phyloP scores from a whole-genome alignment of 306 rosid genomes.

The Astragalus glycyphyllos region DNA sequence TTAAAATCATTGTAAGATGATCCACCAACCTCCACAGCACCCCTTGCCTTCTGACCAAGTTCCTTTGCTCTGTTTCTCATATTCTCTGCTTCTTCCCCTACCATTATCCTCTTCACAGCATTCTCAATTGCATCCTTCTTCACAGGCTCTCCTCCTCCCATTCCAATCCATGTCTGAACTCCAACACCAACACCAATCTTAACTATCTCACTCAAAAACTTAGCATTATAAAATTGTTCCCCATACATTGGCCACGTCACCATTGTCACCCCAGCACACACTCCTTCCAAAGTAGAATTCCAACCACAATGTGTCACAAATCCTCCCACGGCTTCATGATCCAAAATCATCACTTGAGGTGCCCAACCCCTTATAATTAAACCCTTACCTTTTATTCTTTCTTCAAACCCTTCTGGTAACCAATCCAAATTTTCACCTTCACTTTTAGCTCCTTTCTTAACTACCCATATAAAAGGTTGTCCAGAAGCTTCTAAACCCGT shows the following conservation, averaged over 20 bases:
- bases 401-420: conserved; percentile 56
- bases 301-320: conserved; percentile 63
- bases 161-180: conserved; percentile 36
- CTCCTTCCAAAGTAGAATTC: conserved; percentile 53
- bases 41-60: conserved; percentile 43
- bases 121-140: conserved; percentile 47
- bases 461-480: conserved; percentile 54
- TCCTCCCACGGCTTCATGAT: conserved; percentile 47
- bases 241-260: conserved; percentile 56
- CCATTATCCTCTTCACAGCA: conserved; percentile 44
- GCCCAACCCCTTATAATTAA: conserved; percentile 61
- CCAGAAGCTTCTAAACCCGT: conserved; percentile 54
- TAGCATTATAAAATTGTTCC: conserved; percentile 54
- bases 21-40: conserved; percentile 55
- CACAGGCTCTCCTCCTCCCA: conserved; percentile 38
- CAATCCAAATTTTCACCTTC: conserved; percentile 24
- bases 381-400: conserved; percentile 43
- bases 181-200: conserved; percentile 53
- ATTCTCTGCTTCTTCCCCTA: conserved; percentile 53
- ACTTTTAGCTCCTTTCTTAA: conserved; percentile 25
- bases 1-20: conserved; percentile 48
- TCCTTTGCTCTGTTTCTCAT: conserved; percentile 56
- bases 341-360: conserved; percentile 53
- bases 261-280: conserved; percentile 51
- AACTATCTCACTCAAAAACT: conserved; percentile 41